These are phyloP conservation scores for Entoloma clypeatum DNA, from an alignment of 1,284 basidiomycete genomes.

Conservation along the genomic window DNA sequence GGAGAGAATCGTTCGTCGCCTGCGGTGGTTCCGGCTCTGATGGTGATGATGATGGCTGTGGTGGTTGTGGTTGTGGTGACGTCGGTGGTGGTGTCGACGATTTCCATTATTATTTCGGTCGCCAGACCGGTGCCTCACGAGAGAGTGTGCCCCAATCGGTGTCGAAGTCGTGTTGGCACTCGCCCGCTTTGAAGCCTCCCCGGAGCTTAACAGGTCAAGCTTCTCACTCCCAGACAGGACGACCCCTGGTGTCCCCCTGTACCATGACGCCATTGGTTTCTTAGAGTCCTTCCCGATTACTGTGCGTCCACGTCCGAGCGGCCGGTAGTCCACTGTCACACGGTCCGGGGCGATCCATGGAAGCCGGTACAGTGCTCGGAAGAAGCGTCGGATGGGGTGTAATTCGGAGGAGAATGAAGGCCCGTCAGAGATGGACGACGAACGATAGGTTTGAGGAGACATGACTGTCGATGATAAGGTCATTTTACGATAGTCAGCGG, in stretches of 20 bases:
- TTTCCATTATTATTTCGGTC: constrained; percentile 8
- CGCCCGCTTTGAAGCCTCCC: constrained; percentile 10
- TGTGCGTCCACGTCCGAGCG: constrained; percentile 24
- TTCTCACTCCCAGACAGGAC: constrained; percentile 18
- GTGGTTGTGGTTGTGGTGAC: constrained; percentile 1
- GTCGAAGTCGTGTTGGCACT: constrained; percentile 13
- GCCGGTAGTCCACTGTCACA: constrained; percentile 37
- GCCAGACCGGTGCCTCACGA: constrained; percentile 11
- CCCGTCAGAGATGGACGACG: constrained; percentile 24
- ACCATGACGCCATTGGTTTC: constrained; percentile 35
- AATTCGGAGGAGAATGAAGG: constrained; percentile 38
- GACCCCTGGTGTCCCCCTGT: constrained; percentile 22
- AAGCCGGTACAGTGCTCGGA: constrained; percentile 33
- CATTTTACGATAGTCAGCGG: constrained; percentile 31
- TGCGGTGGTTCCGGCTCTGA: constrained; percentile 11
- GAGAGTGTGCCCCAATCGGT: constrained; percentile 9
- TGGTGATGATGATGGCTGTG: constrained; percentile 8
- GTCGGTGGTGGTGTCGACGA: constrained; percentile 8
- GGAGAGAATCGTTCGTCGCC: no score
- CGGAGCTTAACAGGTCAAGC: constrained; percentile 18
- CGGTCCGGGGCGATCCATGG: constrained; percentile 38
- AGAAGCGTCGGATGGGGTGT: constrained; percentile 35
- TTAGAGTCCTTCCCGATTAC: constrained; percentile 23
- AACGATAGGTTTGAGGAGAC: constrained; percentile 27
- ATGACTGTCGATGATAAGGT: constrained; percentile 25